These are phyloP conservation scores for Claviceps fusiformis DNA, from an alignment of 2,329 filamentous ascomycete genomes.

Conservation along the genomic window DNA sequence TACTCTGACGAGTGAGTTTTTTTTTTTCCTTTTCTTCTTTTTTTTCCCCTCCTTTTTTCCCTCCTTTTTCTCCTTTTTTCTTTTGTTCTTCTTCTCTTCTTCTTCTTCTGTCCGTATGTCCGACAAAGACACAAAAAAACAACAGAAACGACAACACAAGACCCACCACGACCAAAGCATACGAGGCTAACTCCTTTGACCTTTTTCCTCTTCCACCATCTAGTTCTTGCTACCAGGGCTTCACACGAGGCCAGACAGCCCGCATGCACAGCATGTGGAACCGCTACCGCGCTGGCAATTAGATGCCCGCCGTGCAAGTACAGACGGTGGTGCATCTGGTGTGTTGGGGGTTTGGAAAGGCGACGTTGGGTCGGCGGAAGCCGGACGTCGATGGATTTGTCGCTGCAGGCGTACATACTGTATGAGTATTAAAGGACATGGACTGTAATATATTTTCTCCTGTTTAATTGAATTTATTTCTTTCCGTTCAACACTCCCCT, in stretches of 20 bases:
- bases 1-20: slow-evolving; percentile 27
- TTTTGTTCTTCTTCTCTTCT: no score
- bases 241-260: not conserved
- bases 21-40: not conserved
- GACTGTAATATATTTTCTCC: not conserved
- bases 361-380: no score
- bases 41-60: no score
- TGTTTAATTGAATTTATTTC: no score
- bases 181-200: not conserved
- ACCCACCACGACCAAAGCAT: not conserved
- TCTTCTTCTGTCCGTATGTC: no score
- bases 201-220: not conserved
- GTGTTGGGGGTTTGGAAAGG: no score
- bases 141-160: no score
- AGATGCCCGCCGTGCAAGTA: no score
- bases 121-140: no score
- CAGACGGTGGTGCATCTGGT: no score
- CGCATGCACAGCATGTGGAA: not conserved
- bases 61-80: not conserved
- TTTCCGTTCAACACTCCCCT: no score
- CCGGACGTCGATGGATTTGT: not conserved
- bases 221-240: not conserved
- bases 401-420: not conserved
- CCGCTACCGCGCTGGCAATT: not conserved
- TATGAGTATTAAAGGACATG: not conserved